A percentile compares a stretch with the other conserved stretches of the same genome.
These are phyloP conservation scores for Haberlea rhodopensis DNA, from an alignment of 257 asterid genomes.

Conservation along the genomic window DNA sequence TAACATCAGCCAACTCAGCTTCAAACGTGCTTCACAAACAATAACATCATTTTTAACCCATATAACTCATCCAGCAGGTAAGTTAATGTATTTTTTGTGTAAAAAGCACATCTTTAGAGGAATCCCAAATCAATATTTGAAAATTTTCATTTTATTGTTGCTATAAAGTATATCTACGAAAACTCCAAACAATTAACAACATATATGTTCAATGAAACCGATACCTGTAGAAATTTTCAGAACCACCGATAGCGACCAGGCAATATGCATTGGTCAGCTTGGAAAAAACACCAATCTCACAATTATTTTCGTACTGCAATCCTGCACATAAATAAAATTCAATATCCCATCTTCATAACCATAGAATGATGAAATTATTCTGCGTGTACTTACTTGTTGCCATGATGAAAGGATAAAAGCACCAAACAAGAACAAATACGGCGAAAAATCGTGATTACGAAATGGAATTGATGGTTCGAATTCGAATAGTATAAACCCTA, in stretches of 20 bases:
- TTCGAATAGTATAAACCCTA: not conserved
- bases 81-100: not conserved
- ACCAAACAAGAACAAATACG: not conserved
- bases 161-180: not conserved
- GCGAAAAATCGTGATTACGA: no score
- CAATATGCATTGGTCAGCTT: slow-evolving; percentile 96
- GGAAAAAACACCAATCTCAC: slow-evolving; percentile 88
- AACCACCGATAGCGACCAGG: slow-evolving; percentile 90
- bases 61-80: not conserved
- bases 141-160: not conserved
- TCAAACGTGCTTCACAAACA: slow-evolving; percentile 68
- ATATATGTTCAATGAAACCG: not conserved
- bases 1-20: slow-evolving; percentile 67
- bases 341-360: not conserved
- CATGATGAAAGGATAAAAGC: slow-evolving; percentile 14
- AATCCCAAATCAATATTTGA: not conserved
- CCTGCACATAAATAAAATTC: slow-evolving; percentile 41
- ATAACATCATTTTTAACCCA: slow-evolving; percentile 3
- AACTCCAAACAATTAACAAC: not conserved
- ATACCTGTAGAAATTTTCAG: slow-evolving; percentile 91
- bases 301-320: slow-evolving; percentile 79
- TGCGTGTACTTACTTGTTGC: slow-evolving; percentile 26
- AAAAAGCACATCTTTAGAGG: not conserved
- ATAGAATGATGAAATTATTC: not conserved
- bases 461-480: not conserved